Percentiles rank a stretch among this genome's conserved stretches.
Evolutionary conservation across 805 yeast species (phyloP).

Genomic region (Lipomyces kockii): DNA sequence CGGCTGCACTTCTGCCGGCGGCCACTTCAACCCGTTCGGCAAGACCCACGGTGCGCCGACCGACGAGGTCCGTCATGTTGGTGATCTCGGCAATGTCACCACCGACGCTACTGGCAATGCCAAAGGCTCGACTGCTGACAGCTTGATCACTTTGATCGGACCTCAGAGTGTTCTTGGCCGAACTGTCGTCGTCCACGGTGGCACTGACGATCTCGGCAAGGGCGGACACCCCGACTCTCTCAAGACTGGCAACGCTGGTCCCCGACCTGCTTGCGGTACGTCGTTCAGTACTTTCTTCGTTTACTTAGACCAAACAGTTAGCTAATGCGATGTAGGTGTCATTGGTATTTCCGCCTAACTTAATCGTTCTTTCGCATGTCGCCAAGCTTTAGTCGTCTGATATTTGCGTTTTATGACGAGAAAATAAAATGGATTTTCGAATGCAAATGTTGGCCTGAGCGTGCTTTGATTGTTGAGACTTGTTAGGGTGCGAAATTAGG

Average conservation of each 20-base stretch:
- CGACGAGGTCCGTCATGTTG: conserved; percentile 79
- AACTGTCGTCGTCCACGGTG: conserved; percentile 87
- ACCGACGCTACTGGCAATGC: conserved; percentile 90
- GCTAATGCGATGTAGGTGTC: conserved; percentile 30
- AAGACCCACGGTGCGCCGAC: conserved; percentile 92
- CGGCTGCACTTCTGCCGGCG: conserved; percentile 98
- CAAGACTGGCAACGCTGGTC: conserved; percentile 94
- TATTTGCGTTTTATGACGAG: background rate
- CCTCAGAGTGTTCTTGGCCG: conserved; percentile 85
- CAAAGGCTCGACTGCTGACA: conserved; percentile 83
- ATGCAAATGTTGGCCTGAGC: background rate
- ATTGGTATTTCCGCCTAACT: conserved; percentile 39
- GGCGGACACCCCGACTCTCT: conserved; percentile 86
- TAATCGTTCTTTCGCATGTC: background rate
- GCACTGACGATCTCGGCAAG: conserved; percentile 87
- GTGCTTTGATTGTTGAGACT: background rate
- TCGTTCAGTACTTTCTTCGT: background rate
- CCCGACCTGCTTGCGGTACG: conserved; percentile 94
- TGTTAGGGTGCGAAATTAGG: background rate
- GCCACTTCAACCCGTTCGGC: conserved; percentile 91
- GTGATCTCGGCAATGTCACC: conserved; percentile 93
- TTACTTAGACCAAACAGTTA: background rate
- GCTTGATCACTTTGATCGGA: conserved; percentile 79
- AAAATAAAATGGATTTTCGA: background rate
- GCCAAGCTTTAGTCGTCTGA: background rate